Conservation (phyloP, 495 filamentous ascomycete genomes). For the Cercophora sp. region DNA sequence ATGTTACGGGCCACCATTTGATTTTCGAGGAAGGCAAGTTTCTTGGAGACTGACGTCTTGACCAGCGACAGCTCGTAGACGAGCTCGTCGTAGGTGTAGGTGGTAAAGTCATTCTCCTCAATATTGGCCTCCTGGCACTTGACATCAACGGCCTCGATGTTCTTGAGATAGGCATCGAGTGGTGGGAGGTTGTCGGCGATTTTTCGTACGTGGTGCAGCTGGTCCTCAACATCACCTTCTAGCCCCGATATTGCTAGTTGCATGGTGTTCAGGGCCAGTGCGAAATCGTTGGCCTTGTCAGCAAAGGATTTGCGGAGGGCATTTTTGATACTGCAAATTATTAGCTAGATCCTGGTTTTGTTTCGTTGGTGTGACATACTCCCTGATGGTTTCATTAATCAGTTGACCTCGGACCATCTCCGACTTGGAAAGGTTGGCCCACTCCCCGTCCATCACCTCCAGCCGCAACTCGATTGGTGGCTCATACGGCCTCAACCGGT, state of each 20-base stretch:
- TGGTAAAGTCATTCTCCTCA: conserved; percentile 98
- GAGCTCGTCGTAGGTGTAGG: conserved; percentile 94
- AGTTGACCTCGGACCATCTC: conserved; percentile 84
- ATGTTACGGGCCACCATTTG: conserved; percentile 94
- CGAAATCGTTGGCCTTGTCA: conserved; percentile 96
- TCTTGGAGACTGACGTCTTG: conserved; percentile 85
- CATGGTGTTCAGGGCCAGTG: conserved; percentile 86
- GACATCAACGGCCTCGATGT: conserved; percentile 73
- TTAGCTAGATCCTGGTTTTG: conserved; percentile 8
- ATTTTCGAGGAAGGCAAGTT: conserved; percentile 94
- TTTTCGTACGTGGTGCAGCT: conserved; percentile 76
- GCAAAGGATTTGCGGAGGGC: conserved; percentile 86
- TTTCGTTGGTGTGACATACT: conserved; percentile 47
- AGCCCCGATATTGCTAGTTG: conserved; percentile 89
- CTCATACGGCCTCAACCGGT: conserved; percentile 84
- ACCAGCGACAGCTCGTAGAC: conserved; percentile 91
- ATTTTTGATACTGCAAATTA: conserved; percentile 75
- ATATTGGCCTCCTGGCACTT: conserved; percentile 96
- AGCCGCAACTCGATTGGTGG: conserved; percentile 76
- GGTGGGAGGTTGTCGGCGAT: conserved; percentile 79
- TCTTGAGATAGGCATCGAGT: conserved; percentile 79
- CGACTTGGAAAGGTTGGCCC: conserved; percentile 69
- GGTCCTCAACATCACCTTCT: conserved; percentile 93
- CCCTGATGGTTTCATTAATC: conserved; percentile 96
- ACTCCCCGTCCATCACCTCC: conserved; percentile 77